Evolutionary conservation across 2,329 filamentous ascomycete species (phyloP).

Genomic region (Corinectria fuckeliana): DNA sequence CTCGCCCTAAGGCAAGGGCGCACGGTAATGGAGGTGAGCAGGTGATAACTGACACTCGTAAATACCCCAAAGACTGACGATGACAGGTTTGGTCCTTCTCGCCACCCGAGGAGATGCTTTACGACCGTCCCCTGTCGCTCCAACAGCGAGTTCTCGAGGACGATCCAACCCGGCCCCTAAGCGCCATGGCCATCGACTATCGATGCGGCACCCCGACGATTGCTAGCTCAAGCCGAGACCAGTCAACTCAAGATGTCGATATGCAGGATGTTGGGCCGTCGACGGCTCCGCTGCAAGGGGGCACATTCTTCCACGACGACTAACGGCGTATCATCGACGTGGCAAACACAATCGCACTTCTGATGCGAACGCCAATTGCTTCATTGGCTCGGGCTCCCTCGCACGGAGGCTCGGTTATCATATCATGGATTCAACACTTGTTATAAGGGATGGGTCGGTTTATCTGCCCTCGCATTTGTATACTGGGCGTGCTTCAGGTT

Average conservation of each 20-base stretch:
- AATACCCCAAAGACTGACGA: constrained; percentile 38
- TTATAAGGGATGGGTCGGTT: constrained; percentile 32
- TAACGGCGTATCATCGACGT: constrained; percentile 27
- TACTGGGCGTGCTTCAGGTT: constrained; percentile 40
- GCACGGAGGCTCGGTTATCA: constrained; percentile 19
- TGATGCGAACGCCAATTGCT: constrained; percentile 21
- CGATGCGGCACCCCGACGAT: constrained; percentile 41
- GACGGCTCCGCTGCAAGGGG: constrained; percentile 58
- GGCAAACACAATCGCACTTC: constrained; percentile 12
- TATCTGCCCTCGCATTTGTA: constrained; percentile 40
- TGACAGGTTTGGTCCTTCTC: constrained; percentile 91
- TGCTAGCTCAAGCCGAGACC: constrained; percentile 42
- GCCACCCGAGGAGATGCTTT: constrained; percentile 74
- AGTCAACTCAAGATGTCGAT: constrained; percentile 55
- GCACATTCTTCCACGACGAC: constrained; percentile 60
- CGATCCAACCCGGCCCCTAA: constrained; percentile 56
- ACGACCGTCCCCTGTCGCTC: constrained; percentile 59
- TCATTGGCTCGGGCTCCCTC: constrained; percentile 15
- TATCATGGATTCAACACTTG: constrained; percentile 30
- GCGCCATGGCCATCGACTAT: constrained; percentile 56
- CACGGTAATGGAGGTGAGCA: constrained; percentile 94
- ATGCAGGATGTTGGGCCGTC: constrained; percentile 64
- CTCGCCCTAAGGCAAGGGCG: constrained; percentile 84
- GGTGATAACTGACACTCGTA: not conserved
- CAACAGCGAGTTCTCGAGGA: constrained; percentile 55